Evolutionary conservation across 495 filamentous ascomycete species (phyloP).

Genomic region (Daldinia childiae): DNA sequence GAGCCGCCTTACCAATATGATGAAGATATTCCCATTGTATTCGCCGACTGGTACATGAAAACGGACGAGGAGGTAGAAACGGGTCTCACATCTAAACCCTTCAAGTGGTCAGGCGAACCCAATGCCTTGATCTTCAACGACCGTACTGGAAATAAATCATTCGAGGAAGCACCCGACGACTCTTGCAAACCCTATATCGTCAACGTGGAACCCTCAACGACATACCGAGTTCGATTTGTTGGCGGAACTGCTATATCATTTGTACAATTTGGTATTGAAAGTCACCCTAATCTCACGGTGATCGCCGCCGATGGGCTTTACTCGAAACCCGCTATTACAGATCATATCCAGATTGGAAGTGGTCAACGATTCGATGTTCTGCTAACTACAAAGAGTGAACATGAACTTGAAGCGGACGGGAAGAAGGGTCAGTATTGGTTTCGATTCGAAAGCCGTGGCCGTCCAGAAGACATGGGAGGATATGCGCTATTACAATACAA

Average conservation of each 20-base stretch:
- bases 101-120: constrained; percentile 59
- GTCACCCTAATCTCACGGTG: constrained; percentile 59
- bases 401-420: constrained; percentile 53
- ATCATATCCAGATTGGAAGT: constrained; percentile 61
- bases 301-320: constrained; percentile 68
- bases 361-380: constrained; percentile 68
- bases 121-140: constrained; percentile 62
- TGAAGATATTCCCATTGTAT: constrained; percentile 62
- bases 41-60: constrained; percentile 62
- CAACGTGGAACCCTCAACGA: constrained; percentile 64
- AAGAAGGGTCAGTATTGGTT: constrained; percentile 60
- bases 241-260: constrained; percentile 63
- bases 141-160: constrained; percentile 39
- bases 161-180: constrained; percentile 50
- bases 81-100: constrained; percentile 51
- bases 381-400: constrained; percentile 55
- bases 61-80: constrained; percentile 54
- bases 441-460: constrained; percentile 62
- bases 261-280: constrained; percentile 60
- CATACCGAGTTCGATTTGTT: constrained; percentile 67
- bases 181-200: constrained; percentile 60
- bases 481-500: constrained; percentile 65
- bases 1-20: constrained; percentile 61
- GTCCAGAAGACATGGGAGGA: constrained; percentile 54
- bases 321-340: constrained; percentile 58